Conservation (phyloP, 2,329 filamentous ascomycete species). For the Alternaria viburni region DNA sequence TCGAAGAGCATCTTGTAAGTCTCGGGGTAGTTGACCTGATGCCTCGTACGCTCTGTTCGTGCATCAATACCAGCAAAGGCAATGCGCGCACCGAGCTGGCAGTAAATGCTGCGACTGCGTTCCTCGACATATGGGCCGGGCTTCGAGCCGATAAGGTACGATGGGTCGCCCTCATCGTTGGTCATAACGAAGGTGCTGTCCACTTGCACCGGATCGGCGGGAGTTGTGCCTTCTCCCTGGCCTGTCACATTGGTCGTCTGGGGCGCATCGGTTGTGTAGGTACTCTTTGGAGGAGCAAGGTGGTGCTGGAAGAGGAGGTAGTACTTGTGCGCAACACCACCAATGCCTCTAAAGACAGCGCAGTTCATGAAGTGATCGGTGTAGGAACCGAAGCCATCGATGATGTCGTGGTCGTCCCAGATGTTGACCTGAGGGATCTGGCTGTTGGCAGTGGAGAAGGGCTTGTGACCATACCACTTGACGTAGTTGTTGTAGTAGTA, state of each 20-base stretch:
- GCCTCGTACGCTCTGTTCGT: constrained; percentile 78
- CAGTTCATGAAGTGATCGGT: constrained; percentile 72
- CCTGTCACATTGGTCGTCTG: constrained; percentile 57
- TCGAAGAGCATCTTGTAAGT: constrained; percentile 67
- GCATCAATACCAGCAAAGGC: constrained; percentile 67
- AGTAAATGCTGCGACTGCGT: constrained; percentile 66
- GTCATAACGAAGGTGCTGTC: constrained; percentile 75
- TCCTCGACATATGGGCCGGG: constrained; percentile 73
- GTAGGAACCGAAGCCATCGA: constrained; percentile 71
- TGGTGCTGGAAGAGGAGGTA: constrained; percentile 76
- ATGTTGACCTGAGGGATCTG: constrained; percentile 70
- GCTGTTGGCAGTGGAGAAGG: constrained; percentile 65
- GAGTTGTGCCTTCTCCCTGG: constrained; percentile 62
- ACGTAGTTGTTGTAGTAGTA: constrained; percentile 69
- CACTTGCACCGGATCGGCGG: constrained; percentile 72
- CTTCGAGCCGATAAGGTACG: constrained; percentile 78
- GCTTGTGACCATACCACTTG: constrained; percentile 72
- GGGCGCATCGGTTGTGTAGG: constrained; percentile 78
- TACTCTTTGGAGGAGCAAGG: constrained; percentile 80
- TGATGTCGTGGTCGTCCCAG: constrained; percentile 71
- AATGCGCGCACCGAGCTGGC: constrained; percentile 69
- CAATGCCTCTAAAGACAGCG: constrained; percentile 69
- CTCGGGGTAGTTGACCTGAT: constrained; percentile 86
- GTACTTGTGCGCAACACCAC: constrained; percentile 64
- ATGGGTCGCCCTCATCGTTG: constrained; percentile 65